Evolutionary conservation across 228 moss, liverwort and hornwort species (phyloP).

Genomic region (Sphagnum magellanicum): DNA sequence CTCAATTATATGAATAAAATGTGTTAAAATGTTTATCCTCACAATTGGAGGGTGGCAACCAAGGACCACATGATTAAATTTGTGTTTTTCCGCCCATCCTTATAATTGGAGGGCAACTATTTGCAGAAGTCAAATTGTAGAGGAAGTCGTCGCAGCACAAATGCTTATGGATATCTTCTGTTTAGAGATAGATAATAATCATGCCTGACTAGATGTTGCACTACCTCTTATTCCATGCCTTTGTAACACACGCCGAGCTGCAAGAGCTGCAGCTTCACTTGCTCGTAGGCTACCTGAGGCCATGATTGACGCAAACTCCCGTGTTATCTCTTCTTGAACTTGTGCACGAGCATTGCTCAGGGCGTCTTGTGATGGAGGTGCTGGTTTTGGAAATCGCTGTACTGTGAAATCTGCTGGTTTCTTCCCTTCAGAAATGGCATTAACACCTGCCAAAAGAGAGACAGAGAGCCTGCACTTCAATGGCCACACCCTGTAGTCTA

Average conservation of each 20-base stretch:
- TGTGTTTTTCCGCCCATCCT: too few relatives aligned
- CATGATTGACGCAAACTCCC: conserved; percentile 86
- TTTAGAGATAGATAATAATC: not conserved
- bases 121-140: too few relatives aligned
- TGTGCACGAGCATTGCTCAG: conserved; percentile 65
- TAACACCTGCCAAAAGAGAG: too few relatives aligned
- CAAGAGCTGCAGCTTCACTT: conserved; percentile 92
- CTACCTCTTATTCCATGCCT: conserved; percentile 55
- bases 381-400: conserved; percentile 14
- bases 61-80: too few relatives aligned
- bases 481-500: too few relatives aligned
- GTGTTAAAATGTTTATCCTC: too few relatives aligned
- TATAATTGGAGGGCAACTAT: too few relatives aligned
- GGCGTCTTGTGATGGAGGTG: conserved; percentile 28
- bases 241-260: conserved; percentile 78
- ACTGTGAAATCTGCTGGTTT: conserved; percentile 7
- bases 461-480: too few relatives aligned
- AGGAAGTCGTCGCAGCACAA: too few relatives aligned
- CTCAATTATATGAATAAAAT: too few relatives aligned
- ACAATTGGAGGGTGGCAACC: too few relatives aligned
- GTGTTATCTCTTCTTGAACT: conserved; percentile 87
- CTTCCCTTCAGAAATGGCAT: conserved; percentile 1
- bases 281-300: conserved; percentile 84
- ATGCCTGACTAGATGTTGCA: not conserved
- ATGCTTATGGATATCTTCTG: too few relatives aligned